Base-by-base conservation (phyloP, 1,284 basidiomycete species). In the Melanopsichium pennsylvanicum region DNA sequence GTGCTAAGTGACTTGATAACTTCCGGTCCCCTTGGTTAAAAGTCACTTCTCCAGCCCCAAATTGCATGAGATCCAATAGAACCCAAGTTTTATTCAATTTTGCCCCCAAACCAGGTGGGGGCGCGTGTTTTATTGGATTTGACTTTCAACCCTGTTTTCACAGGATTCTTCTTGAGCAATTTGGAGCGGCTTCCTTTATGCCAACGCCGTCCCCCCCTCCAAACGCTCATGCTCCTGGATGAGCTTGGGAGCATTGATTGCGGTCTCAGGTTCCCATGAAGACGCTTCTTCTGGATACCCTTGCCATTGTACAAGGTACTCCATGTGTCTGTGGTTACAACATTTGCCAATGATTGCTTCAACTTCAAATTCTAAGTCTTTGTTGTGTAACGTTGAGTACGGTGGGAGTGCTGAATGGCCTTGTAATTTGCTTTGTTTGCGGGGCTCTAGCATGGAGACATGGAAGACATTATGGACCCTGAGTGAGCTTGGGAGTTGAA, bases 141-240 rank as follows among this genome's bases (percentile, higher is more conserved):
- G n/a, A n/a, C n/a, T n/a, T n/a, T n/a, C n/a, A n/a, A n/a, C n/a
- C n/a, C n/a, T n/a, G n/a, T n/a, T n/a, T n/a, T n/a, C n/a, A n/a
- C n/a, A n/a, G n/a, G n/a, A n/a, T n/a, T n/a, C n/a, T n/a, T n/a
- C n/a, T n/a, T n/a, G n/a, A n/a, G n/a, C n/a, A n/a, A n/a, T n/a
- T n/a, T n/a, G n/a, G n/a, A n/a, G n/a, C n/a, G n/a, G n/a, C n/a
- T n/a, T n/a, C n/a, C n/a, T n/a, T n/a, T n/a, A n/a, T n/a, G n/a
- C n/a, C n/a, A 8, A 29, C 8, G 27, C 27, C 13, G 8, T 7
- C 31, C 26, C 39, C 39, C 39, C 39, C 39, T 3, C 25, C 25
- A 18, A 16, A 29, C 4, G 26, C 39, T 41, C 39, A 41, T 41
- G 31, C 26, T 41, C 39, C 39, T 13, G 25, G n/a, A 41, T 41